These are phyloP conservation scores for Medicago truncatula DNA, from an alignment of 306 rosid genomes.

Conservation along the genomic window MtrunA17r5.0-ANR NC_053044.1:27266501-27267000, in stretches of 20 bases:
- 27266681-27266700: slow-evolving; percentile 77
- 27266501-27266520: neutral
- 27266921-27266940: slow-evolving; percentile 96
- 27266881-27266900: slow-evolving; percentile 78
- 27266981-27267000: slow-evolving; percentile 75
- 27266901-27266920: slow-evolving; percentile 83
- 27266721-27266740: slow-evolving; percentile 98
- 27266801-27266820: slow-evolving; percentile 17
- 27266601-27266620: slow-evolving; percentile 15
- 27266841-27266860: neutral
- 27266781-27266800: slow-evolving; percentile 38
- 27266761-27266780: slow-evolving; percentile 57
- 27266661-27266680: slow-evolving; percentile 37
- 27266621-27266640: neutral
- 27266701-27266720: slow-evolving; percentile 56
- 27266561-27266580: slow-evolving; percentile 1
- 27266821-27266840: slow-evolving; percentile 24
- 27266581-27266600: slow-evolving; percentile 6
- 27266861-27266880: slow-evolving; percentile 50
- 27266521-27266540: slow-evolving; percentile 14
- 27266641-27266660: neutral
- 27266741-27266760: slow-evolving; percentile 79
- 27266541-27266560: slow-evolving; percentile 7
- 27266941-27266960: slow-evolving; percentile 77
- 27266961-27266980: slow-evolving; percentile 67